phyloP scores from a whole-genome alignment of 2,329 filamentous ascomycete species.

The Dactylellina cionopaga region DNA sequence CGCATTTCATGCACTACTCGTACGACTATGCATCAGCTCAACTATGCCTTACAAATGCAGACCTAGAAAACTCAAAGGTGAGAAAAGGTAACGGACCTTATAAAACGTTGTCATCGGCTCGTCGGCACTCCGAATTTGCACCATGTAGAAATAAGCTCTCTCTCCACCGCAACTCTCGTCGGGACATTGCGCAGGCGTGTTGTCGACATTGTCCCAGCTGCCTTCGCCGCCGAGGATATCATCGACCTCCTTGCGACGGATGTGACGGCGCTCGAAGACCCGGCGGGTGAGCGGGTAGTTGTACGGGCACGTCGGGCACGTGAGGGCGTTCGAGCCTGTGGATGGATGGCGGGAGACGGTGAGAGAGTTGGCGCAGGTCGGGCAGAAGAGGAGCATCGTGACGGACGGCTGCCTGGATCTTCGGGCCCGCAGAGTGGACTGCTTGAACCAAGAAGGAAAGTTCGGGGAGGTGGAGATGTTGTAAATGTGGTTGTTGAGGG shows the following conservation, averaged over 20 bases:
- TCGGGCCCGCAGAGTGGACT: neutral
- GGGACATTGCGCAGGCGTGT: slow-evolving; percentile 80
- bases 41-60: slow-evolving; percentile 30
- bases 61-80: neutral
- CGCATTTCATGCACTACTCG: slow-evolving; percentile 73
- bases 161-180: slow-evolving; percentile 81
- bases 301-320: slow-evolving; percentile 95
- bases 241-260: slow-evolving; percentile 88
- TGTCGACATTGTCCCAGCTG: slow-evolving; percentile 91
- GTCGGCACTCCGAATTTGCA: slow-evolving; percentile 97
- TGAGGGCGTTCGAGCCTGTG: slow-evolving; percentile 77
- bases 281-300: slow-evolving; percentile 81
- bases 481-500: slow-evolving; percentile 6
- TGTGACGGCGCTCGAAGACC: slow-evolving; percentile 79
- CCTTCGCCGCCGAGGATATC: slow-evolving; percentile 85
- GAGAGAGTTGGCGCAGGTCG: slow-evolving; percentile 83
- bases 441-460: neutral
- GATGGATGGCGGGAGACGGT: slow-evolving; percentile 67
- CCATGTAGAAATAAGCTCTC: slow-evolving; percentile 92
- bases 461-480: neutral
- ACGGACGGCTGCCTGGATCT: neutral
- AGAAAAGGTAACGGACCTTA: slow-evolving; percentile 69
- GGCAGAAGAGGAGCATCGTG: slow-evolving; percentile 69
- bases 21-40: slow-evolving; percentile 27
- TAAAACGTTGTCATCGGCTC: slow-evolving; percentile 98